A percentile compares a stretch with the other conserved stretches of the same genome.
Evolutionary conservation across 73 alveolate genomes (phyloP).

Genomic region (Uronychia setigera): DNA sequence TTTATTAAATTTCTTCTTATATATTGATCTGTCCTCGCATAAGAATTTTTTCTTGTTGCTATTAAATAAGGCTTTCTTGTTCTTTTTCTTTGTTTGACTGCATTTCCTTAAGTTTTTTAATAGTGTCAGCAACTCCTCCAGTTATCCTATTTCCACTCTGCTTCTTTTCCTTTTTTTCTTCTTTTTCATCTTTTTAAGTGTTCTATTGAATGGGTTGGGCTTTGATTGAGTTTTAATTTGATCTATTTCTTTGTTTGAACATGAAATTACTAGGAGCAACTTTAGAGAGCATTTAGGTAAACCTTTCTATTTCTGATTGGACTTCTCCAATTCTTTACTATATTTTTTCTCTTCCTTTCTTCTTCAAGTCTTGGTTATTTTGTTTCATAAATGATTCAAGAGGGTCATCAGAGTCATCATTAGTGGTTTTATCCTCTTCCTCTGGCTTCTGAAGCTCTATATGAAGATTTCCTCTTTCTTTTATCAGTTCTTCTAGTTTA

Average conservation of each 20-base stretch:
- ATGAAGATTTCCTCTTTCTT: constrained; percentile 17
- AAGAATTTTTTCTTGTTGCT: not conserved
- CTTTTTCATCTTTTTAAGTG: too few relatives aligned
- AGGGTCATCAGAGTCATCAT: constrained; percentile 27
- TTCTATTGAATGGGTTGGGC: not conserved
- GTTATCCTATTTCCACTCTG: not conserved
- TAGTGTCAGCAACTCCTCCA: constrained; percentile 6
- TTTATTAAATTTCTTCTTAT: constrained; percentile 3
- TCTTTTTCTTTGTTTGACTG: constrained; percentile 22
- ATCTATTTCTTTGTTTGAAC: not conserved
- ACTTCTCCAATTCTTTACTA: constrained; percentile 19
- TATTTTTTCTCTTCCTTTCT: constrained; percentile 14
- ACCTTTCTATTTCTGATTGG: constrained; percentile 39
- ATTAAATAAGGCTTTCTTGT: constrained; percentile 12
- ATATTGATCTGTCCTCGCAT: not conserved
- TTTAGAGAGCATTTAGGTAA: constrained; percentile 24
- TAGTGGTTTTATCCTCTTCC: too few relatives aligned
- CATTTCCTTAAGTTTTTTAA: constrained; percentile 38
- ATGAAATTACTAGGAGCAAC: constrained; percentile 39
- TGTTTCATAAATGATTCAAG: constrained; percentile 58
- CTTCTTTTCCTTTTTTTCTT: not conserved
- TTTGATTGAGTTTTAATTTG: not conserved
- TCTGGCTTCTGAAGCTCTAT: not conserved
- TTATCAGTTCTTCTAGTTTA: constrained; percentile 30
- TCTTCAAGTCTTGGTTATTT: constrained; percentile 16